Base-by-base conservation (phyloP, 108 stramenopile species). In the Stephanodiscus triporus region DNA sequence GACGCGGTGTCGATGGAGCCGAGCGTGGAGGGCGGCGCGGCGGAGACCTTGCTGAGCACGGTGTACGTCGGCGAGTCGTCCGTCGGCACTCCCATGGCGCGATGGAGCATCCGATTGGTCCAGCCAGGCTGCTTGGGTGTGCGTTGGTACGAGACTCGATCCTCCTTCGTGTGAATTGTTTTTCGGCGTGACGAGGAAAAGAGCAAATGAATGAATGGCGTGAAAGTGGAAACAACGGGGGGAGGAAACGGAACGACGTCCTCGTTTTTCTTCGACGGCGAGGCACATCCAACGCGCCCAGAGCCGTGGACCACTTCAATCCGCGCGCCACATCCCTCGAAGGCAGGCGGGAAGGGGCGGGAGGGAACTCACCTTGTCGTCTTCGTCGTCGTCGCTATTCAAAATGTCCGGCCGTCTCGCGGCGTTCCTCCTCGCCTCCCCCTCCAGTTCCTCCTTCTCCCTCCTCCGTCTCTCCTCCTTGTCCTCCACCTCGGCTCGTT, bases 81-180 rank as follows among this genome's bases (percentile, higher is more conserved):
- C 9, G 65, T 72, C 6, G 65, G 65, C 0, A 80, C 49, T 8
- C 78, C 78, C 78, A 80, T 80, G 38, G 78, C 78, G 47, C 42
- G 55, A 23, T 73, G 72, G 6, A 80, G 40, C 17, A 68, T 40
- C 8, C 78, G 72, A 45, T 61, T 73, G 26, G 70, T 36, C 72
- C 72, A 80, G 1, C 50, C 38, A 1, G 70, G 65, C 40, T 43
- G 55, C 22, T 64, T 64, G 54, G 73, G 73, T 34, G 70, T 54
- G 48, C 57, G 64, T 20, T 56, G 47, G 24, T 49, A 50, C 27
- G 9, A 36, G 10, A 34, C 4, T 34, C 32, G 2, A 34, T 34
- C 32, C 32, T 34, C n/a, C n/a, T n/a, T n/a, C n/a, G n/a, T 23
- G 34, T 49, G 43, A 13, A 10, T 45, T 8, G 8, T 45, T 8